Evolutionary conservation across 805 yeast species (phyloP).

Genomic region (Suhomyces sp.): DNA sequence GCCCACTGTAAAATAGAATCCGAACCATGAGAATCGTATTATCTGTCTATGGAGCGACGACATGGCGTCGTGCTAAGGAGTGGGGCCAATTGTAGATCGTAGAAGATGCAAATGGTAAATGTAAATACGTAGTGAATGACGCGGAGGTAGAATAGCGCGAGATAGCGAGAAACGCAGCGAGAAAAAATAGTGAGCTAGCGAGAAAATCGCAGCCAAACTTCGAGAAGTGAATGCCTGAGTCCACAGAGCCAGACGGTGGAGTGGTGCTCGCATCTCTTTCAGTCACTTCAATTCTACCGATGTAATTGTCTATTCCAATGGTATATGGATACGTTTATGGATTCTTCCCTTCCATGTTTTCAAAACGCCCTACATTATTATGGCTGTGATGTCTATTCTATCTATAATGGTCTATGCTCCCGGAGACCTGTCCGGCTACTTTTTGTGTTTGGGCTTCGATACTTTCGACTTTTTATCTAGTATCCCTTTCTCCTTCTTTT

Average conservation of each 20-base stretch:
- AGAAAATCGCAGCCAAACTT: not conserved
- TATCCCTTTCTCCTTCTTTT: slow-evolving; percentile 15
- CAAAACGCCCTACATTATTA: not conserved
- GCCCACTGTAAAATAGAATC: not conserved
- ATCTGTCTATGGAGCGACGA: not conserved
- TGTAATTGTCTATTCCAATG: too few relatives aligned
- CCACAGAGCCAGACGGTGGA: too few relatives aligned
- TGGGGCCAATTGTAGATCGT: not conserved
- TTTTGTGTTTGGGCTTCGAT: slow-evolving; percentile 11
- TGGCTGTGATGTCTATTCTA: not conserved
- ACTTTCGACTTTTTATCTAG: slow-evolving; percentile 20
- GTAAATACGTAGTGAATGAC: not conserved
- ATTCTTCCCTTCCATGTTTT: too few relatives aligned
- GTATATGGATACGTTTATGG: too few relatives aligned
- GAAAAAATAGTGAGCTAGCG: not conserved
- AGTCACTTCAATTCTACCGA: too few relatives aligned
- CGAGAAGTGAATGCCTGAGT: too few relatives aligned
- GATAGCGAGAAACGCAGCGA: not conserved
- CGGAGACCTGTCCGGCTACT: slow-evolving; percentile 5
- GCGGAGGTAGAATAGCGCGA: not conserved
- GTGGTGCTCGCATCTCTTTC: too few relatives aligned
- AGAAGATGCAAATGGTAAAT: not conserved
- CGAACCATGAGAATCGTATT: not conserved
- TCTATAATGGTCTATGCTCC: not conserved
- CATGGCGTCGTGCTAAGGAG: not conserved